These are phyloP conservation scores for apple (Malus domestica) DNA, from an alignment of 306 rosid species.

Conservation along the genomic window ASM211411v1 NC_041798.1:24519001-24519500, in stretches of 20 bases:
- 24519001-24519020: constrained; percentile 94
- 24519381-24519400: constrained; percentile 1
- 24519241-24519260: constrained; percentile 32
- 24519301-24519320: constrained; percentile 27
- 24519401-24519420: constrained; percentile 7
- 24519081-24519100: constrained; percentile 14
- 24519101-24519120: constrained; percentile 21
- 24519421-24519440: constrained; percentile 15
- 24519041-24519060: constrained; percentile 91
- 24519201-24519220: constrained; percentile 10
- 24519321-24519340: constrained; percentile 29
- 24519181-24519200: constrained; percentile 15
- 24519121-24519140: constrained; percentile 1
- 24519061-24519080: constrained; percentile 89
- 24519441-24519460: constrained; percentile 23
- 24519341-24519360: not conserved
- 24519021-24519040: constrained; percentile 91
- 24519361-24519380: not conserved
- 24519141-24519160: constrained; percentile 6
- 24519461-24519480: constrained; percentile 45
- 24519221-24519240: constrained; percentile 28
- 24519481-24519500: constrained; percentile 27
- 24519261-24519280: constrained; percentile 26
- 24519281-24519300: constrained; percentile 25
- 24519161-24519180: not conserved